Evolutionary conservation across 805 yeast species (phyloP).

Genomic region (Suhomyces kilbournensis): DNA sequence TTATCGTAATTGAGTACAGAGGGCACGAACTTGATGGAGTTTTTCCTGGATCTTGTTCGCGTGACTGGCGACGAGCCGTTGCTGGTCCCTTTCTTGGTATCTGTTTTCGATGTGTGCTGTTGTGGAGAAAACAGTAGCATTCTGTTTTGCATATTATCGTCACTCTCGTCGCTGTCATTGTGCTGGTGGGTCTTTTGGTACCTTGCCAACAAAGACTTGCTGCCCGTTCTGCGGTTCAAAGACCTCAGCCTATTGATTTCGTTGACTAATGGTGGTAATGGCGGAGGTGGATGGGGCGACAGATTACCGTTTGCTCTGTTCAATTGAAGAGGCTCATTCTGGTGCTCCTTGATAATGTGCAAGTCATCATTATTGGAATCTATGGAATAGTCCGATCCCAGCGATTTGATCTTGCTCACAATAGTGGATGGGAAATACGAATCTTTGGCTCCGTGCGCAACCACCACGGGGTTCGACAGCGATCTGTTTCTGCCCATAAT

Average conservation of each 20-base stretch:
- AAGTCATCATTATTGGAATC: slow-evolving; percentile 15
- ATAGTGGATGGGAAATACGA: slow-evolving; percentile 24
- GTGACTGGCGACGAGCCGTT: slow-evolving; percentile 3
- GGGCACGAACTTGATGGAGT: slow-evolving; percentile 32
- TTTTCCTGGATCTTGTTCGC: slow-evolving; percentile 18
- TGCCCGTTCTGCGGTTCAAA: slow-evolving; percentile 15
- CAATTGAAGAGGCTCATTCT: slow-evolving; percentile 8
- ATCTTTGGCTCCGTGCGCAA: slow-evolving; percentile 18
- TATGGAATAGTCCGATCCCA: slow-evolving; percentile 6
- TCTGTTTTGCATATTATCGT: slow-evolving; percentile 7
- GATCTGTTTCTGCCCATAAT: slow-evolving; percentile 19
- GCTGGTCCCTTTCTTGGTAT: background rate
- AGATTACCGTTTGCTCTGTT: background rate
- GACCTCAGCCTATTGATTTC: slow-evolving; percentile 24
- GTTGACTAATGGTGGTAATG: slow-evolving; percentile 7
- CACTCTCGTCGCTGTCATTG: slow-evolving; percentile 15
- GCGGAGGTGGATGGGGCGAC: slow-evolving; percentile 1
- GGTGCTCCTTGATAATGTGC: slow-evolving; percentile 20
- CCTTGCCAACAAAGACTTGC: slow-evolving; percentile 16
- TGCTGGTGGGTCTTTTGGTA: slow-evolving; percentile 14
- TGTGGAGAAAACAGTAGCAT: slow-evolving; percentile 17
- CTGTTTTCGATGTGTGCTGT: background rate
- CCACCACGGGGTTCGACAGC: slow-evolving; percentile 21
- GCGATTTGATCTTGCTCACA: slow-evolving; percentile 6
- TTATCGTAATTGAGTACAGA: slow-evolving; percentile 14